These are phyloP conservation scores for Pseudocercospora fijiensis DNA, from an alignment of 2,329 filamentous ascomycete species.

Conservation along the genomic window DNA sequence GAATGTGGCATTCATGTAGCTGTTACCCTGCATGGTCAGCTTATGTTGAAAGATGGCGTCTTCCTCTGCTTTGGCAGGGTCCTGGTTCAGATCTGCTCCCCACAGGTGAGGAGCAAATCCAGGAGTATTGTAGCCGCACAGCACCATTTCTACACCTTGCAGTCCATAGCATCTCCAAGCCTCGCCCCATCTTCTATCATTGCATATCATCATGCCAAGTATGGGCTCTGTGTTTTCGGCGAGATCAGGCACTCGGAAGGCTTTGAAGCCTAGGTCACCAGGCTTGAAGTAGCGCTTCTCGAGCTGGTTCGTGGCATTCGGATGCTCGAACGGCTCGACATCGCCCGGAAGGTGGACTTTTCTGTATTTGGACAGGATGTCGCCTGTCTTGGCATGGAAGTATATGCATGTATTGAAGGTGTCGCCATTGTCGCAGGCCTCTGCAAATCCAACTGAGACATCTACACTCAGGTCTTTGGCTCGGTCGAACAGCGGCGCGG, in stretches of 20 bases:
- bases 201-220: conserved; percentile 56
- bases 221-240: conserved; percentile 45
- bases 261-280: conserved; percentile 53
- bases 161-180: conserved; percentile 53
- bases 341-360: conserved; percentile 57
- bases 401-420: conserved; percentile 54
- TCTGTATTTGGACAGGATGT: conserved; percentile 52
- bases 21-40: conserved; percentile 51
- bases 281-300: conserved; percentile 56
- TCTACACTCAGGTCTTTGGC: conserved; percentile 51
- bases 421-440: conserved; percentile 45
- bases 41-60: conserved; percentile 53
- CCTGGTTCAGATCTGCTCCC: conserved; percentile 43
- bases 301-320: conserved; percentile 52
- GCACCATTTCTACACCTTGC: conserved; percentile 50
- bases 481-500: conserved; percentile 50
- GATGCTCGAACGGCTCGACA: conserved; percentile 49
- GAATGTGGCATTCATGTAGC: conserved; percentile 54
- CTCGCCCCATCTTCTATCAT: conserved; percentile 56
- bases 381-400: conserved; percentile 47
- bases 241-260: conserved; percentile 52
- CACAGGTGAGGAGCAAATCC: conserved; percentile 49
- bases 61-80: conserved; percentile 45
- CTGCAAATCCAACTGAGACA: conserved; percentile 54
- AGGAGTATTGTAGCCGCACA: conserved; percentile 55